Percentiles rank a stretch among this genome's conserved stretches.
Conservation (phyloP, 2,329 filamentous ascomycete genomes). For the Fusarium armeniacum region DNA sequence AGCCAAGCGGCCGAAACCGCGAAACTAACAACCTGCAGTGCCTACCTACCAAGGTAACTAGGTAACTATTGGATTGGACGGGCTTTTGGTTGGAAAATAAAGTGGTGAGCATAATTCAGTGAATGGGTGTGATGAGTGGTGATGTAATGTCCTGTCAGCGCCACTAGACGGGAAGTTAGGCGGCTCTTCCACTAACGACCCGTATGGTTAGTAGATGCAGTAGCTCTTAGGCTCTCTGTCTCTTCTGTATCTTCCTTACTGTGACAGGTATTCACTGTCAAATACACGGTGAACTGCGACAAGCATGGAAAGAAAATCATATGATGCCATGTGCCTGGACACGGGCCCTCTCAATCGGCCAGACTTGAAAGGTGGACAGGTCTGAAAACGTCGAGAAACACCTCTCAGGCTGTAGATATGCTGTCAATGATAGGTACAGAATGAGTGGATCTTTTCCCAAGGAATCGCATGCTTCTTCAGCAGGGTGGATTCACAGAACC, state of each 20-base stretch:
- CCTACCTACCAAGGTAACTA: neutral
- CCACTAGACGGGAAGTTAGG: slow-evolving; percentile 33
- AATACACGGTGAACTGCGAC: slow-evolving; percentile 7
- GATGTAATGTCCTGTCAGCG: slow-evolving; percentile 45
- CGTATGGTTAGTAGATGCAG: slow-evolving; percentile 14
- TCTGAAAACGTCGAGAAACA: slow-evolving; percentile 41
- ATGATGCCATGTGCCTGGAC: slow-evolving; percentile 46
- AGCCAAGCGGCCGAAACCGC: slow-evolving; percentile 26
- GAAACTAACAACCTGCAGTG: neutral
- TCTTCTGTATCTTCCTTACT: slow-evolving; percentile 10
- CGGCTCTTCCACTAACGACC: slow-evolving; percentile 40
- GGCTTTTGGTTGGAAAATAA: neutral
- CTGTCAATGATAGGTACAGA: slow-evolving; percentile 7
- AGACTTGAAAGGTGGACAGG: slow-evolving; percentile 36
- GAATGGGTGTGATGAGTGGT: slow-evolving; percentile 42
- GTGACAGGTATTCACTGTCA: neutral
- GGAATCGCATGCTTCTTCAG: slow-evolving; percentile 37
- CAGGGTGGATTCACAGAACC: slow-evolving; percentile 23
- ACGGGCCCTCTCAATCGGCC: slow-evolving; percentile 43
- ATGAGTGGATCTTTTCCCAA: slow-evolving; percentile 19
- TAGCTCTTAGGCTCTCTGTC: slow-evolving; percentile 27
- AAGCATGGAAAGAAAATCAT: slow-evolving; percentile 40
- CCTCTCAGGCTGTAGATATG: slow-evolving; percentile 3
- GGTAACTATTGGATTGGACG: neutral
- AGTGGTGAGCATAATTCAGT: slow-evolving; percentile 11